phyloP scores from a whole-genome alignment of 495 filamentous ascomycete species.

The Neurospora sp. region DNA sequence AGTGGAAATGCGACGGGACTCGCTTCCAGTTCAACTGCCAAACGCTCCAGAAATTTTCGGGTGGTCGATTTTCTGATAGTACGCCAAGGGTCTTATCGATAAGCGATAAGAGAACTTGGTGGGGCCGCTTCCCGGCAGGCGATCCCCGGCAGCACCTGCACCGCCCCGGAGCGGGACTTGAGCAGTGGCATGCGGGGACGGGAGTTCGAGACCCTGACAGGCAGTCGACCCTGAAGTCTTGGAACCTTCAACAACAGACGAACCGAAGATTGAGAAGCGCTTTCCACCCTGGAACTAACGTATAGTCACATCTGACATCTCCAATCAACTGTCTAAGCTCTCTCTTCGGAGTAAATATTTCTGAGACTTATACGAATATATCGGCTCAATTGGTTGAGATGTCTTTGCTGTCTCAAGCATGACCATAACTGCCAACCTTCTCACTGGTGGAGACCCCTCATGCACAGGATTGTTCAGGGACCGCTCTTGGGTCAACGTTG shows the following conservation, averaged over 20 bases:
- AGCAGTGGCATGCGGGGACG: neutral
- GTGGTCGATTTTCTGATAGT: constrained; percentile 7
- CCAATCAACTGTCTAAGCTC: neutral
- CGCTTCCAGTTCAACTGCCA: constrained; percentile 2
- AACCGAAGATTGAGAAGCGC: neutral
- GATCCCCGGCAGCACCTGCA: neutral
- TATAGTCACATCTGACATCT: neutral
- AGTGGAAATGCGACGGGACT: constrained; percentile 2
- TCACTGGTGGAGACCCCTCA: neutral
- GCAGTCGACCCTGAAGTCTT: neutral
- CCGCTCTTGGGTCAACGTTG: neutral
- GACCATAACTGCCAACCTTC: neutral
- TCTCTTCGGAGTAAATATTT: neutral
- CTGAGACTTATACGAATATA: neutral
- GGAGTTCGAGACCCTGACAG: neutral
- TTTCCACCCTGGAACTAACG: neutral
- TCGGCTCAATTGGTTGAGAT: neutral
- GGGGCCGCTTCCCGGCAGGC: constrained; percentile 2
- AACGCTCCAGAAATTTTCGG: constrained; percentile 23
- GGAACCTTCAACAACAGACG: neutral
- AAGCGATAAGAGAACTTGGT: constrained; percentile 4
- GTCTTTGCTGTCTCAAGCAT: neutral
- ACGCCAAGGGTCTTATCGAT: constrained; percentile 15
- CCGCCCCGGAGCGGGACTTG: neutral
- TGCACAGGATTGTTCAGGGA: neutral